Base-by-base conservation (phyloP, 441 rosid genomes). In the Manihot esculenta region DNA sequence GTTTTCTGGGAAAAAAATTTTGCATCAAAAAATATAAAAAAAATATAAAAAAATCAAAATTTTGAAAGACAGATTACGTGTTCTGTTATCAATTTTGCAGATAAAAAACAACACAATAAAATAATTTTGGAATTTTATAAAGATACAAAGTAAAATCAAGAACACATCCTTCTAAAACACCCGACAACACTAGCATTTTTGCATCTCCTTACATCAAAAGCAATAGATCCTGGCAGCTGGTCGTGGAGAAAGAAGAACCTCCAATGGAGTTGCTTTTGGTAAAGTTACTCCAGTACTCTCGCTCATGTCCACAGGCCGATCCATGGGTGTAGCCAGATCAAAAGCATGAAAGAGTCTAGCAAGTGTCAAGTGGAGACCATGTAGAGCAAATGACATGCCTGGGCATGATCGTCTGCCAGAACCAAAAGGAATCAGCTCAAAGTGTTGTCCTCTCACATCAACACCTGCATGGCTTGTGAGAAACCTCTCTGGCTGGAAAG, bases 401-500 rank as follows among this genome's bases (percentile, higher is more conserved):
- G 86, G 84, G 56, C 88, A 84, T 0, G 76, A 71, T 49, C 83
- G 69, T 62, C 86, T 80, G 0, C 88, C 84, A 1, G 66, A 75
- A 15, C 86, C 76, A 3, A 84, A 84, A 0, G 88, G 84, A 20
- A 84, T 71, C 53, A 68, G 78, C 75, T 68, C 79, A 2, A 77
- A 78, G 10, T 78, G 62, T 20, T 71, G 73, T 20, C 76, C 76
- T 42, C 64, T 74, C 1, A 70, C 70, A 61, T 82, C 83, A 59
- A 77, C 35, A 53, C 54, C 73, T 1, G 33, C 64, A 41, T 77
- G 79, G 48, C 65, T 76, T 6, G 70, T 72, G 41, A 82, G 67
- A 74, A 84, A 84, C 55, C 87, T 76, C 77, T 80, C 83, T 0
- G 86, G 89, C 44, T 51, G 15, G 27, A 86, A 88, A 58, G 47